Evolutionary conservation across 257 asterid genomes (phyloP).

Genomic region (Vinca minor): DNA sequence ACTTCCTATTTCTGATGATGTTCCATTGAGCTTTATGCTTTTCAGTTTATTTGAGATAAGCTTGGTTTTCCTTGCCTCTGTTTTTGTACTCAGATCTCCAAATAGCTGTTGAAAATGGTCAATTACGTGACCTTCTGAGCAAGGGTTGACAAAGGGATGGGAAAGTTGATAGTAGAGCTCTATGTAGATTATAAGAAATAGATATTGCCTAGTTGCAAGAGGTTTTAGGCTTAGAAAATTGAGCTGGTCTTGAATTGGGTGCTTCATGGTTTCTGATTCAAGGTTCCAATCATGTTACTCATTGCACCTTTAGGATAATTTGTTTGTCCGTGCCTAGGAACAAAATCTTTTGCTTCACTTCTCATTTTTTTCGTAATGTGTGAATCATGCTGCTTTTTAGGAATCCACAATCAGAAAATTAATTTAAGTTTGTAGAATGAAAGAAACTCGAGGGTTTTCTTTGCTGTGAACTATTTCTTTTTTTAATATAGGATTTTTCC

Average conservation of each 20-base stretch:
- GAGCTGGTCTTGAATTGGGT: constrained; percentile 1
- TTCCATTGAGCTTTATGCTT: not conserved
- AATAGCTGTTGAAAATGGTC: constrained; percentile 29
- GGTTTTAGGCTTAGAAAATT: not conserved
- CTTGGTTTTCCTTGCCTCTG: not conserved
- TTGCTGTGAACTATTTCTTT: too few species aligned
- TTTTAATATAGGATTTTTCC: too few species aligned
- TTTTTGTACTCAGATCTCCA: constrained; percentile 30
- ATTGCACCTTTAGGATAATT: not conserved
- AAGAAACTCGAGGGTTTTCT: not conserved
- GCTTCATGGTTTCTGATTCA: not conserved
- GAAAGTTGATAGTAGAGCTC: constrained; percentile 2
- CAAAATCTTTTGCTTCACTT: not conserved
- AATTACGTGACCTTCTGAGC: constrained; percentile 28
- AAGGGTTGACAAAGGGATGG: constrained; percentile 17
- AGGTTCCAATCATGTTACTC: not conserved
- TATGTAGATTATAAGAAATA: not conserved
- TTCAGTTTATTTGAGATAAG: not conserved
- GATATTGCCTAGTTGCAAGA: not conserved
- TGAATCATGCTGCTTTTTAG: not conserved
- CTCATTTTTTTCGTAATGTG: not conserved
- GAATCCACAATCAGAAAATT: not conserved
- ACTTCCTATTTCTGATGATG: constrained; percentile 6
- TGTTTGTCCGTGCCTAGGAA: not conserved
- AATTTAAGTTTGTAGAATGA: not conserved